Base-by-base conservation (phyloP, 148 eudicot genomes). In the Chenopodium suecicum region DNA sequence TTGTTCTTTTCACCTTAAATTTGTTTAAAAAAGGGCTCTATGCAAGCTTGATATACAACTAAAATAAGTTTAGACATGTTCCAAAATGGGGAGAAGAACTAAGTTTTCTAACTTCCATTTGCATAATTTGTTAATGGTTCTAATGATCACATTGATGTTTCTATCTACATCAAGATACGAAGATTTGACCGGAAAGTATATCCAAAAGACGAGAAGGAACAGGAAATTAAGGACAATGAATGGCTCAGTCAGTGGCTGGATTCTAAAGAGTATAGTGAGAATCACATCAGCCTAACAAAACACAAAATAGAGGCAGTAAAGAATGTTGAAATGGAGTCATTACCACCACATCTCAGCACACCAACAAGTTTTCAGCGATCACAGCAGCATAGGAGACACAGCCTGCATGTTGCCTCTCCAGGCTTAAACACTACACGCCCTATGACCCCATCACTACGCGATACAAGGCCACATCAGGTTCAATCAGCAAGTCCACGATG, bases 401-500 rank as follows among this genome's bases (percentile, higher is more conserved):
- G 80, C 68, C 81, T 80, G 48, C 78, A 79, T 65, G 75, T 82
- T 66, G 83, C 85, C 62, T 84, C 89, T 10, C 90, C 86, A 7
- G 23, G 20, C n/a, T 50, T 77, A n/a, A 47, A 67, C 75, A 79
- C 77, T 19, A 27, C 81, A 71, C 70, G 74, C 70, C 87, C 92
- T 3, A 20, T 56, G 31, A 86, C 93, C 9, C 93, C 92, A n/a
- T 87, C 86, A 56, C 87, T 88, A 16, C 68, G 83, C 82, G 87
- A 85, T 69, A 64, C 86, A 32, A 82, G 75, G 65, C 81, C 87
- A 13, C 76, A 86, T 23, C 91, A 90, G 31, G 70, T 84, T 46
- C 91, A 92, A 27, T 80, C 97, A 19, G 86, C 89, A 34, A 93
- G 98, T 87, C 98, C 98, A 9, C 79, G 90, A 20, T 79, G 80